Percentiles rank a stretch among this genome's conserved stretches.
phyloP scores from a whole-genome alignment of 2,329 filamentous ascomycete species.

The Pestalotiopsis sp. region DNA sequence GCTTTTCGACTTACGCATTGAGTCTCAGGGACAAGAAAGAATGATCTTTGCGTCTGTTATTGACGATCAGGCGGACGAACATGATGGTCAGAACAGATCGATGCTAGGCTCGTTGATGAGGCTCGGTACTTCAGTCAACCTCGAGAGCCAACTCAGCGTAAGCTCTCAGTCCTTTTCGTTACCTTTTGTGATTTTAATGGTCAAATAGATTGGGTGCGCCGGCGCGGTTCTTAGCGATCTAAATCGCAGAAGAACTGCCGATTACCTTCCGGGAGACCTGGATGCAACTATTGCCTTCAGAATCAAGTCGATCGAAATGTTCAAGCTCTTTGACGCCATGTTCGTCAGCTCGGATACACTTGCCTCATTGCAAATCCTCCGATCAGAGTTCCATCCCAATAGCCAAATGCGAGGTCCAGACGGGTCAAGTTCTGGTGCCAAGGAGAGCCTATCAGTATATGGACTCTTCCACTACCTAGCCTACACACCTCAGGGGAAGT shows the following conservation, averaged over 20 bases:
- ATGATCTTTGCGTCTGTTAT: constrained; percentile 64
- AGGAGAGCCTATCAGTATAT: constrained; percentile 82
- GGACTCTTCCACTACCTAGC: constrained; percentile 77
- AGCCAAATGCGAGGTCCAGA: constrained; percentile 72
- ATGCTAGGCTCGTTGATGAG: constrained; percentile 66
- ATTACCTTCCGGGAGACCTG: constrained; percentile 61
- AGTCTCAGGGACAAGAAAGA: constrained; percentile 45
- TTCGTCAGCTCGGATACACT: constrained; percentile 82
- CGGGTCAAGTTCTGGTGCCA: constrained; percentile 61
- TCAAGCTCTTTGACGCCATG: constrained; percentile 66
- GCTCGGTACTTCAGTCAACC: constrained; percentile 69
- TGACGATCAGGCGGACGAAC: constrained; percentile 35
- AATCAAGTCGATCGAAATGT: constrained; percentile 70
- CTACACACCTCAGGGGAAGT: constrained; percentile 76
- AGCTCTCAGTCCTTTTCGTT: constrained; percentile 18
- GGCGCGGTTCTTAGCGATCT: constrained; percentile 84
- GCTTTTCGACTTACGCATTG: constrained; percentile 59
- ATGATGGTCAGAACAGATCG: constrained; percentile 43
- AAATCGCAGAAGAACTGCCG: constrained; percentile 64
- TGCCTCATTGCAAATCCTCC: constrained; percentile 79
- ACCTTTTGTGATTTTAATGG: constrained; percentile 13
- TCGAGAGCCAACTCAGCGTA: constrained; percentile 73
- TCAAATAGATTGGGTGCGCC: constrained; percentile 69
- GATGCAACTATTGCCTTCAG: constrained; percentile 55
- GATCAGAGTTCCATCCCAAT: constrained; percentile 80